phyloP scores from a whole-genome alignment of 192 early-diverging fungal species.

The Piromyces sp. region DNA sequence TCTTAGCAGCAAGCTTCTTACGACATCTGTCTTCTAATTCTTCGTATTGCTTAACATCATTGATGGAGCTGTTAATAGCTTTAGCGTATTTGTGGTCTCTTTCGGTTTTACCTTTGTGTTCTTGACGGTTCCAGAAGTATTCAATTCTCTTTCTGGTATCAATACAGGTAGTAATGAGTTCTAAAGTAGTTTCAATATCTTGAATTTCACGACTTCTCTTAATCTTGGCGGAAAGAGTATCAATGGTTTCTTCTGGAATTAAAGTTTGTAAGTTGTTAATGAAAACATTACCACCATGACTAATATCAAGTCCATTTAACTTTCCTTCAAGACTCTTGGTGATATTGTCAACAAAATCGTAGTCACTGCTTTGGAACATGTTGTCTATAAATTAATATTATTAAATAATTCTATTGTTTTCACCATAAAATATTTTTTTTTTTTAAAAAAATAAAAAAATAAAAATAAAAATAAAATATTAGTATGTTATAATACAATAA shows the following conservation, averaged over 20 bases:
- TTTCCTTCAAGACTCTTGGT: not conserved
- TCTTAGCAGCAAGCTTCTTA: not conserved
- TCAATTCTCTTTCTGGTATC: not conserved
- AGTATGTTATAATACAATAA: too few relatives aligned
- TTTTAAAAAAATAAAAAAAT: too few relatives aligned
- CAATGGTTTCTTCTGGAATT: not conserved
- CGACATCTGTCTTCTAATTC: not conserved
- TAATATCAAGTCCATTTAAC: not conserved
- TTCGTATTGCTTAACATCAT: not conserved
- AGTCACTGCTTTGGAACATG: not conserved
- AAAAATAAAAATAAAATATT: too few relatives aligned
- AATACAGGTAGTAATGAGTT: not conserved
- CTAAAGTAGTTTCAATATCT: not conserved
- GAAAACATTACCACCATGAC: not conserved
- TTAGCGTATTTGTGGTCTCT: not conserved
- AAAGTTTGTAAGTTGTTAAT: not conserved
- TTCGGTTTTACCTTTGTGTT: not conserved
- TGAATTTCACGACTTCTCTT: not conserved
- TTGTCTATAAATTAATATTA: not conserved
- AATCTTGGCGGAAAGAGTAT: not conserved
- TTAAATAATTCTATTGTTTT: not conserved
- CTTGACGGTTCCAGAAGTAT: not conserved
- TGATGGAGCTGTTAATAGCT: not conserved
- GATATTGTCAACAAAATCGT: not conserved
- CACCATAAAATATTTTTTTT: too few relatives aligned